Base-by-base conservation (phyloP, 73 alveolate genomes). In the Diophrys sp. region DNA sequence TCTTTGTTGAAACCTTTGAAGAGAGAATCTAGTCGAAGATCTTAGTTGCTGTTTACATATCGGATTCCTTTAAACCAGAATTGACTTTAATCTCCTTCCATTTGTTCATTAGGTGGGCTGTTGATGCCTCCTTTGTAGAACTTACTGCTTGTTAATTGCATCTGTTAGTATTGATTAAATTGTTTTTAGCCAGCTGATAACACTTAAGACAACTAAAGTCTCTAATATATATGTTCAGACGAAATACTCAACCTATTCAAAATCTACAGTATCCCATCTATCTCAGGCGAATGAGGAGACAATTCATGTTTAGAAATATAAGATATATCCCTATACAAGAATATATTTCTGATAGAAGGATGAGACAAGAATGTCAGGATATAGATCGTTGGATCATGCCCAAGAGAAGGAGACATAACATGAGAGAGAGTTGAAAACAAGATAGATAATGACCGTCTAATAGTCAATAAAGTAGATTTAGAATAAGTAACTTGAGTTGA, bases 381-480 rank as follows among this genome's bases (percentile, higher is more conserved):
- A 18, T 44, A 44, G 62, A 18, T 44, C 62, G 62, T 44, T 27
- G 29, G 23, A 66, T 8, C 2, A 11, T 66, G 29, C 32, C 11
- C 23, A 23, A 11, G 23, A 5, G 34, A 5, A 5, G 18, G 23
- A 11, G 30, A 24, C 29, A 66, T 66, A 5, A 26, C 29, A 11
- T 27, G 14, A 66, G 34, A 24, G 32, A 23, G 23, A 11, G 5
- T 66, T 26, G 5, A 24, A 66, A 78, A 1, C 44, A 23, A 0
- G 82, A 29, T 26, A 54, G 72, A 28, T 78, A 34, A 0, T 68
- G 70, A 71, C 81, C 62, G 62, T 44, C 18, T 44, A 11, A 44
- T 5, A 44, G 62, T 44, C 18, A 54, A 1, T 54, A n/a, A n/a
- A n/a, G 54, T 79, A 70, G 62, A 31, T 79, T 79, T 44, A 14